Conservation (phyloP, 441 rosid genomes). For the Viola pubescens region DNA sequence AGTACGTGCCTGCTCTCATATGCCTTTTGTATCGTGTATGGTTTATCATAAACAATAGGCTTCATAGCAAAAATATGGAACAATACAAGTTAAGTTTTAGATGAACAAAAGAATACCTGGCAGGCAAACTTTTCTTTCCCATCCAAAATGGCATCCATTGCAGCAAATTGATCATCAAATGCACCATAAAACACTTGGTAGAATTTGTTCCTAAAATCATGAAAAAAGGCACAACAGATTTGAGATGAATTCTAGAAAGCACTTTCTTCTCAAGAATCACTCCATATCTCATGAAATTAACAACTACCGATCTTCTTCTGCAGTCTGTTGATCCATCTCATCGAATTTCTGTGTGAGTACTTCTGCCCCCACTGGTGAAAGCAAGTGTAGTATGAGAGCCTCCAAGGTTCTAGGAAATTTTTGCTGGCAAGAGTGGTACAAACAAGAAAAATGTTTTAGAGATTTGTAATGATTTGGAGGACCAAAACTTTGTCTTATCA, state of each 20-base stretch:
- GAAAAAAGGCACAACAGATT: conserved; percentile 14
- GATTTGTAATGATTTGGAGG: neutral
- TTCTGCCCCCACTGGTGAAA: conserved; percentile 83
- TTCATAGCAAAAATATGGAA: too few relatives aligned
- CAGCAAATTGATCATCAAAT: conserved; percentile 79
- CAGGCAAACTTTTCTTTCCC: conserved; percentile 69
- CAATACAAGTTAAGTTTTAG: conserved; percentile 3
- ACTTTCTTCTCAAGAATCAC: conserved; percentile 10
- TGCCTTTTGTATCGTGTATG: too few relatives aligned
- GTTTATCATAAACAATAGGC: too few relatives aligned
- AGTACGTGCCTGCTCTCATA: too few relatives aligned
- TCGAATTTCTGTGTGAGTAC: conserved; percentile 76
- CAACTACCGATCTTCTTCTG: conserved; percentile 59
- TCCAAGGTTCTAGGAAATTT: conserved; percentile 84
- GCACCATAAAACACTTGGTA: conserved; percentile 62
- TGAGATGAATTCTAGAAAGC: conserved; percentile 4
- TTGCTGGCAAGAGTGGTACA: conserved; percentile 37
- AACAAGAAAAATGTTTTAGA: conserved; percentile 12
- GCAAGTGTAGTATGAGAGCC: conserved; percentile 70
- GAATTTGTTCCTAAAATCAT: conserved; percentile 54
- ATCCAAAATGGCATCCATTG: conserved; percentile 71
- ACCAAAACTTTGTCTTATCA: neutral
- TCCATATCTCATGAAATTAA: conserved; percentile 7
- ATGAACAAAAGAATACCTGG: conserved; percentile 38
- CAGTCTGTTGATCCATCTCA: conserved; percentile 50